Conservation (phyloP, 345 rosid species). For the Salix brachista region DNA sequence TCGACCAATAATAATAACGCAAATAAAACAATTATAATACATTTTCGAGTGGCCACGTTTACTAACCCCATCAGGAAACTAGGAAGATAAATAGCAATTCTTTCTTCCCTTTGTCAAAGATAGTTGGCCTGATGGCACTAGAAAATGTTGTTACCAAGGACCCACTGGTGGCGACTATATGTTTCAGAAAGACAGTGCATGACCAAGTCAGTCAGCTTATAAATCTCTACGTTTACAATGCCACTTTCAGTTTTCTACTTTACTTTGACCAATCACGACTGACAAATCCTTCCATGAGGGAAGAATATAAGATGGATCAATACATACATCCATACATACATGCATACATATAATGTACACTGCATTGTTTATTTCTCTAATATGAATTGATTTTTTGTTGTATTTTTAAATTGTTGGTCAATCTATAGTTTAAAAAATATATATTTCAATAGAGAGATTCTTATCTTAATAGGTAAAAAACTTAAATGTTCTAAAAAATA, state of each 20-base stretch:
- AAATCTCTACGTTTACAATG: too few relatives aligned
- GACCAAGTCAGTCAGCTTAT: not conserved
- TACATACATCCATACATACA: too few relatives aligned
- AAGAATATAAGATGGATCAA: not conserved
- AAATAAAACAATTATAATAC: not conserved
- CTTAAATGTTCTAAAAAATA: too few relatives aligned
- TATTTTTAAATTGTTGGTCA: too few relatives aligned
- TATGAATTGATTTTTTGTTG: too few relatives aligned
- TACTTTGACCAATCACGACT: not conserved
- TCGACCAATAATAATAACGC: not conserved
- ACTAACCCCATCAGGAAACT: not conserved
- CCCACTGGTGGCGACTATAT: not conserved
- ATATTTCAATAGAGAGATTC: too few relatives aligned
- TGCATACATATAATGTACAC: too few relatives aligned
- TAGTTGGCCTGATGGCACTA: not conserved
- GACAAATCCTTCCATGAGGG: not conserved
- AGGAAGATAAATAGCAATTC: not conserved
- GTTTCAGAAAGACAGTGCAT: not conserved
- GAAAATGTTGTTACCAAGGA: not conserved
- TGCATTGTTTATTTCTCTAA: too few relatives aligned
- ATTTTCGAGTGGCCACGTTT: conserved; percentile 8
- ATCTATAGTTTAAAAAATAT: too few relatives aligned
- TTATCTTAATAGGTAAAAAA: too few relatives aligned
- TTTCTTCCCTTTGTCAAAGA: not conserved
- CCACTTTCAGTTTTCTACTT: not conserved